Evolutionary conservation across 169 alveolate species (phyloP).

Genomic region (Cryptosporidium sp.): DNA sequence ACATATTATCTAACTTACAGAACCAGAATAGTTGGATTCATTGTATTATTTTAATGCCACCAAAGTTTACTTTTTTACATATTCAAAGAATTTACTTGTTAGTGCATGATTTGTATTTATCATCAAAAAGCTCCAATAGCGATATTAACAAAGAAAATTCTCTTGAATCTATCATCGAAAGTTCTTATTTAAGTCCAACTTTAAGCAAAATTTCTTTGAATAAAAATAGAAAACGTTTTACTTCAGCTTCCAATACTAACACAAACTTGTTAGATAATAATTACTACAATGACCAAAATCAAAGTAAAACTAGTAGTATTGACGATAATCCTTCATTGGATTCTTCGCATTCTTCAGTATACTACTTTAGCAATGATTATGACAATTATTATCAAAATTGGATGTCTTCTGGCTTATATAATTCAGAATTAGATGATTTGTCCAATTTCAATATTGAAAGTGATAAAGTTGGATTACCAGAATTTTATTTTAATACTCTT

Average conservation of each 20-base stretch:
- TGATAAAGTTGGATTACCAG: slow-evolving; percentile 44
- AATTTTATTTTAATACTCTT: slow-evolving; percentile 15
- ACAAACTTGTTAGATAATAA: background rate
- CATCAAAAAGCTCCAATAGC: background rate
- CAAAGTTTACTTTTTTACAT: slow-evolving; percentile 11
- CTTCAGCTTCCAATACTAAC: background rate
- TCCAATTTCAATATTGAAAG: slow-evolving; percentile 17
- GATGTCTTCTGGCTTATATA: slow-evolving; percentile 41
- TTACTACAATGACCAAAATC: too few relatives aligned
- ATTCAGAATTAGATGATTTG: slow-evolving; percentile 12
- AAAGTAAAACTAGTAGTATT: too few relatives aligned
- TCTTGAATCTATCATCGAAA: background rate
- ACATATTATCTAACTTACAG: background rate
- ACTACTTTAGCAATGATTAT: background rate
- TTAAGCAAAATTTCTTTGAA: background rate
- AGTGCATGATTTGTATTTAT: background rate
- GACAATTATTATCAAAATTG: slow-evolving; percentile 30
- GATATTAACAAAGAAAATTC: background rate
- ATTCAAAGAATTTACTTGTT: slow-evolving; percentile 31
- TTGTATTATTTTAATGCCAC: slow-evolving; percentile 60
- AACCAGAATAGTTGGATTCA: slow-evolving; percentile 38
- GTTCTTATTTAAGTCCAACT: background rate
- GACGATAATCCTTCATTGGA: background rate
- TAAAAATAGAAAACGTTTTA: background rate
- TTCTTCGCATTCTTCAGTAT: too few relatives aligned